A percentile compares a stretch with the other conserved stretches of the same genome.
phyloP scores from a whole-genome alignment of 2,329 filamentous ascomycete genomes.

The Ophiosphaerella korrae region DNA sequence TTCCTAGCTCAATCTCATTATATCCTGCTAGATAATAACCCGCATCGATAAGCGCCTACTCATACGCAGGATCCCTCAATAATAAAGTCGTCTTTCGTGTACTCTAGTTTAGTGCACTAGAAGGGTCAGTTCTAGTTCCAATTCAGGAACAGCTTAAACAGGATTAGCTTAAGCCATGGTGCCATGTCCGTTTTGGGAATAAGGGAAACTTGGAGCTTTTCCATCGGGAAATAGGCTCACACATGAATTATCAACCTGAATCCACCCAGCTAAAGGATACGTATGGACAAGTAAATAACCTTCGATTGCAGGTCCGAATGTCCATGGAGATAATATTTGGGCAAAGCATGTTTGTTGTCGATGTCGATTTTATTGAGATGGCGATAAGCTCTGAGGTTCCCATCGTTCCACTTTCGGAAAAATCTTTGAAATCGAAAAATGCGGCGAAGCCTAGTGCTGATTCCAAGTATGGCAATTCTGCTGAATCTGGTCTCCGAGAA shows the following conservation, averaged over 20 bases:
- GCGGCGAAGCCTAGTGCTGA: too few relatives aligned
- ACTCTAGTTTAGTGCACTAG: too few relatives aligned
- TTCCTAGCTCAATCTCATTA: too few relatives aligned
- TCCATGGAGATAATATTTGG: conserved; percentile 3
- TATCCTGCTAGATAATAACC: too few relatives aligned
- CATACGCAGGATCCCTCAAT: too few relatives aligned
- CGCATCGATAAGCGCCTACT: too few relatives aligned
- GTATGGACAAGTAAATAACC: background rate
- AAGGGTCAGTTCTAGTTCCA: too few relatives aligned
- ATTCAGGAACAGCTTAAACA: too few relatives aligned
- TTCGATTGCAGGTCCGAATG: background rate
- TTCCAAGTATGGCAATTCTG: too few relatives aligned
- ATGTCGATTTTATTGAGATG: conserved; percentile 3
- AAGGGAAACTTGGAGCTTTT: conserved; percentile 4
- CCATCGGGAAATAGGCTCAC: background rate
- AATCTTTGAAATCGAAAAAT: too few relatives aligned
- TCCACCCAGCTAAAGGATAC: background rate
- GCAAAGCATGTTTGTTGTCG: conserved; percentile 21
- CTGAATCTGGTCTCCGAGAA: too few relatives aligned
- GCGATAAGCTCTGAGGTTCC: background rate
- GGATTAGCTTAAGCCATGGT: conserved; percentile 12
- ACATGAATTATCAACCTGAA: background rate
- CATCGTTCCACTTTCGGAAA: background rate
- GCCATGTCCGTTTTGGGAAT: conserved; percentile 5
- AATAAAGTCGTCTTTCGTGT: too few relatives aligned